phyloP scores from a whole-genome alignment of 805 yeast species.

The Scheffersomyces spartinae region DNA sequence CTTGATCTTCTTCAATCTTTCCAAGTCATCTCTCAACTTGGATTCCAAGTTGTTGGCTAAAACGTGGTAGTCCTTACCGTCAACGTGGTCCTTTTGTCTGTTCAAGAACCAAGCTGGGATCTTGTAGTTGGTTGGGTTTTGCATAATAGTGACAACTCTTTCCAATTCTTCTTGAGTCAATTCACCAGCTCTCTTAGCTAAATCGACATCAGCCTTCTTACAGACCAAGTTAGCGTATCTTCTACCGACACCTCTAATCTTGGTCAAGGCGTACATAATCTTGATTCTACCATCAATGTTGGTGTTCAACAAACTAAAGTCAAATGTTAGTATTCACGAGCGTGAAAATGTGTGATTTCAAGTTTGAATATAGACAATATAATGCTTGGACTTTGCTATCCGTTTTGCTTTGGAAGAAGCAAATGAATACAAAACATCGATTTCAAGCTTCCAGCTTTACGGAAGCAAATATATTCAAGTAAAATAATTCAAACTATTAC shows the following conservation, averaged over 20 bases:
- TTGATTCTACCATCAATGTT: constrained; percentile 99
- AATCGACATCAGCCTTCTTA: constrained; percentile 99
- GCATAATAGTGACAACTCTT: constrained; percentile 99
- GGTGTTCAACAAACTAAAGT: constrained; percentile 91
- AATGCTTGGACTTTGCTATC: too few relatives aligned
- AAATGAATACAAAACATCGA: too few relatives aligned
- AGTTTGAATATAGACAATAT: too few relatives aligned
- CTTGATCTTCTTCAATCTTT: constrained; percentile 99
- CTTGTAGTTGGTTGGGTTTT: constrained; percentile 99
- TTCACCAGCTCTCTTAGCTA: constrained; percentile 99
- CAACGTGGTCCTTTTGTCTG: constrained; percentile 97
- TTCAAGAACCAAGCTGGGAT: constrained; percentile 99
- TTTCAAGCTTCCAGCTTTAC: too few relatives aligned
- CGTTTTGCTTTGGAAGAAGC: too few relatives aligned
- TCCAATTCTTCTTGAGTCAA: constrained; percentile 99
- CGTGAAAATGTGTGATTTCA: too few relatives aligned
- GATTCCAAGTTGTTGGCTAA: constrained; percentile 98
- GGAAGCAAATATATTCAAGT: too few relatives aligned
- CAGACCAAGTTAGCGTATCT: constrained; percentile 99
- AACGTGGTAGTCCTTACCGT: constrained; percentile 98
- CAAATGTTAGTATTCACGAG: constrained; percentile 18
- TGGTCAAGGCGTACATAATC: constrained; percentile 99
- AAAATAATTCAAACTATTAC: too few relatives aligned
- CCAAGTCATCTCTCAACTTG: constrained; percentile 99
- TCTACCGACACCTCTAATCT: constrained; percentile 99